Evolutionary conservation across 768 basidiomycete genomes (phyloP).

Genomic region (Podaxis mareebaensis): DNA sequence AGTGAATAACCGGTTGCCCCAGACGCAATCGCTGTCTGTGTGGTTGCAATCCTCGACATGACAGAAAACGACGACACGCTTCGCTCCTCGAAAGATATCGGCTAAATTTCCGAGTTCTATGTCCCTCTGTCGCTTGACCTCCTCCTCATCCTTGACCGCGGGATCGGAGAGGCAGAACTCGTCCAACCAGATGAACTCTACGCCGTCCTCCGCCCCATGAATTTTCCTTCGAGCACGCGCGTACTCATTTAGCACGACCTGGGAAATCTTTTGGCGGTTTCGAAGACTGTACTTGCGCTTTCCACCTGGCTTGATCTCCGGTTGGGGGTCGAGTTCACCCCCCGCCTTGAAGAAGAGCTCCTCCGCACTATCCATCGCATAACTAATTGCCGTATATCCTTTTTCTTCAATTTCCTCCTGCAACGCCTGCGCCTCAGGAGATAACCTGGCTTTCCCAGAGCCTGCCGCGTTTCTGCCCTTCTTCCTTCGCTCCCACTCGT

Average conservation of each 20-base stretch:
- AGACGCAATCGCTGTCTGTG: conserved; percentile 2
- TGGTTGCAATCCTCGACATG: conserved; percentile 9
- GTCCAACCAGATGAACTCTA: conserved; percentile 15
- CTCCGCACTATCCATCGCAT: conserved; percentile 11
- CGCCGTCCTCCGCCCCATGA: neutral
- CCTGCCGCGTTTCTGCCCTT: neutral
- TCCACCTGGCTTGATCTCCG: neutral
- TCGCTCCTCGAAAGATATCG: conserved; percentile 13
- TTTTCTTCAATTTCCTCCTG: neutral
- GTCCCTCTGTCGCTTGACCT: neutral
- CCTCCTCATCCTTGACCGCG: neutral
- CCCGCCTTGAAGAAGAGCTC: neutral
- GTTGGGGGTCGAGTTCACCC: neutral
- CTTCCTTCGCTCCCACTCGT: neutral
- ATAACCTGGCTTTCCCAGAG: neutral
- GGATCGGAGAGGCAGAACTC: conserved; percentile 15
- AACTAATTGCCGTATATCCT: conserved; percentile 13
- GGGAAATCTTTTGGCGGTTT: conserved; percentile 2
- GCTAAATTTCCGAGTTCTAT: conserved; percentile 8
- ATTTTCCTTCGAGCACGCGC: neutral
- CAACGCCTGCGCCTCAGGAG: neutral
- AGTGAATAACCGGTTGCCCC: conserved; percentile 13
- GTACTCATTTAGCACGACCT: conserved; percentile 6
- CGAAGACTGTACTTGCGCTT: conserved; percentile 4
- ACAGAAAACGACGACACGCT: conserved; percentile 13